Conservation (phyloP, 768 basidiomycete species). For the Mycena epipterygia region DNA sequence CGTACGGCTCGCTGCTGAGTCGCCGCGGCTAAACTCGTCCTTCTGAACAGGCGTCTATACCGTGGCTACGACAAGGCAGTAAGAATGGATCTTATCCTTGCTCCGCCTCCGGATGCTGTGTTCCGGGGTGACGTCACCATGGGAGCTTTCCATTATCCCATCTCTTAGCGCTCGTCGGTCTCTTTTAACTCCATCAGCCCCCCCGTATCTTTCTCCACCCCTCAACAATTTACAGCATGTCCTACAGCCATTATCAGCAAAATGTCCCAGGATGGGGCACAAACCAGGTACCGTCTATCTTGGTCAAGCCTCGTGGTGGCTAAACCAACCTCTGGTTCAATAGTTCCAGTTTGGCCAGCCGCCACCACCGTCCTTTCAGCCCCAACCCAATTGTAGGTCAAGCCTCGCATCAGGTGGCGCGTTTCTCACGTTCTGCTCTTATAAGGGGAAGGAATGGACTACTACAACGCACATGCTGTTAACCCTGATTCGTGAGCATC, state of each 20-base stretch:
- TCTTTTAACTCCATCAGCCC: slow-evolving; percentile 8
- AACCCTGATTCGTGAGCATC: slow-evolving; percentile 69
- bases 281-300: slow-evolving; percentile 46
- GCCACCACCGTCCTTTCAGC: slow-evolving; percentile 56
- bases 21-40: no score
- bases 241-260: slow-evolving; percentile 61
- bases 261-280: slow-evolving; percentile 65
- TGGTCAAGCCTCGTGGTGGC: slow-evolving; percentile 7
- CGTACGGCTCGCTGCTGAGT: no score
- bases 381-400: slow-evolving; percentile 70
- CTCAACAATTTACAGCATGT: slow-evolving; percentile 49
- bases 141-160: background rate
- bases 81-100: background rate
- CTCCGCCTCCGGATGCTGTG: background rate
- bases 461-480: slow-evolving; percentile 72
- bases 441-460: slow-evolving; percentile 74
- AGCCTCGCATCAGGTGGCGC: slow-evolving; percentile 9
- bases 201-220: slow-evolving; percentile 11
- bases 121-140: slow-evolving; percentile 16
- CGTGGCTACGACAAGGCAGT: no score
- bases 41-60: no score
- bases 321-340: slow-evolving; percentile 15
- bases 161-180: background rate
- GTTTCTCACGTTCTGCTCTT: slow-evolving; percentile 17
- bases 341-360: slow-evolving; percentile 61